These are phyloP conservation scores for Fusarium caatingaense DNA, from an alignment of 2,329 filamentous ascomycete species.

Conservation along the genomic window DNA sequence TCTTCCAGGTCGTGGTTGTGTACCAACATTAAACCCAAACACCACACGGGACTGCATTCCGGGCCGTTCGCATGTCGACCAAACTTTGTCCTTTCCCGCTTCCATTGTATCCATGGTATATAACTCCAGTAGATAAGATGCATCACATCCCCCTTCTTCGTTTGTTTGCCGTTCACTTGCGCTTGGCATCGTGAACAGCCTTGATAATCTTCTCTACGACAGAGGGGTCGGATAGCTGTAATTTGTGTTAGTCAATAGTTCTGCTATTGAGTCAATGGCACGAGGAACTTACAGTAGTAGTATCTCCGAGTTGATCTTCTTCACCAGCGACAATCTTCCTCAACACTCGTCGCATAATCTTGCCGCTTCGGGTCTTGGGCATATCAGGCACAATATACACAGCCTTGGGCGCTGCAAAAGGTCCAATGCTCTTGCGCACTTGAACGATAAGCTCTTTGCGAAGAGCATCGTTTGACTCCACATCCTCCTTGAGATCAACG, in stretches of 20 bases:
- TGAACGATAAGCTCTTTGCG: slow-evolving; percentile 95
- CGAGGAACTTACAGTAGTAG: slow-evolving; percentile 76
- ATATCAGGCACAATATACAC: slow-evolving; percentile 92
- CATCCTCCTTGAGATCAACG: slow-evolving; percentile 88
- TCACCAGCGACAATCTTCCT: slow-evolving; percentile 97
- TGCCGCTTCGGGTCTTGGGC: slow-evolving; percentile 96
- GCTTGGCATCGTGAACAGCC: slow-evolving; percentile 74
- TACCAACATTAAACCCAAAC: slow-evolving; percentile 44
- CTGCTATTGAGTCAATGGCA: background rate
- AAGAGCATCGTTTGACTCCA: slow-evolving; percentile 79
- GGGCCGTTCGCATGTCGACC: slow-evolving; percentile 14
- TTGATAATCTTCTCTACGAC: slow-evolving; percentile 92
- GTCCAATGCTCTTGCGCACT: slow-evolving; percentile 96
- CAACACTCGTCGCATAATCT: slow-evolving; percentile 98
- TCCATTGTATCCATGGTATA: slow-evolving; percentile 45
- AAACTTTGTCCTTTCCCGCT: slow-evolving; percentile 28
- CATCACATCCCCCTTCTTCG: slow-evolving; percentile 8
- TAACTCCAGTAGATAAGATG: slow-evolving; percentile 43
- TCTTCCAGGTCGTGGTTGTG: slow-evolving; percentile 38
- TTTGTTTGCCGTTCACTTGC: slow-evolving; percentile 56
- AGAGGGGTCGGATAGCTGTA: slow-evolving; percentile 84
- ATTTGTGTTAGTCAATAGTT: slow-evolving; percentile 32
- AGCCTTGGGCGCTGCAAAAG: slow-evolving; percentile 95
- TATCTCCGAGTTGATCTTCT: slow-evolving; percentile 96
- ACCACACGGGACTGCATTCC: slow-evolving; percentile 38